phyloP scores from a whole-genome alignment of 306 rosid genomes.

The Vachellia collinsii region DNA sequence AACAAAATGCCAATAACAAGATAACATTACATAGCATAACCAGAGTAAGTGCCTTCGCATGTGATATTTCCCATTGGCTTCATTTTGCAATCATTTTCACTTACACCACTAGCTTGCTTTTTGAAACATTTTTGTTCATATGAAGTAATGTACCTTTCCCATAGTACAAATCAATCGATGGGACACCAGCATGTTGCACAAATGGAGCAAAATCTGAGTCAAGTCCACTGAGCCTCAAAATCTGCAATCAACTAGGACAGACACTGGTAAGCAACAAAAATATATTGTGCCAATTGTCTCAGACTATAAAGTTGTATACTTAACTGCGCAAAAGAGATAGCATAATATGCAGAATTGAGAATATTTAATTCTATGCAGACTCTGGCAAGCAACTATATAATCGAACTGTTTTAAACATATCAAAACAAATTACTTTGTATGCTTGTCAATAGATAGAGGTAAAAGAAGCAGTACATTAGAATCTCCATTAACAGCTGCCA shows the following conservation, averaged over 20 bases:
- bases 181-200: conserved; percentile 91
- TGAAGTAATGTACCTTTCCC: conserved; percentile 69
- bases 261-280: conserved; percentile 33
- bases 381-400: not conserved
- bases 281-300: not conserved
- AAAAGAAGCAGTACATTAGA: conserved; percentile 52
- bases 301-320: not conserved
- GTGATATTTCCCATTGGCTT: not conserved
- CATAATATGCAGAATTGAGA: not conserved
- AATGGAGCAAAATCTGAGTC: conserved; percentile 94
- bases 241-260: conserved; percentile 57
- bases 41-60: conserved; percentile 17
- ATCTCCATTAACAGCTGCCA: conserved; percentile 51
- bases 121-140: conserved; percentile 16
- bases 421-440: not conserved
- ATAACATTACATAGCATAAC: not conserved
- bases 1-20: not conserved
- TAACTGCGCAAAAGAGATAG: not conserved
- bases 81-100: conserved; percentile 13
- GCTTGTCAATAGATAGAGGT: not conserved
- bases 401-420: not conserved
- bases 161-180: conserved; percentile 82
- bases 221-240: conserved; percentile 72
- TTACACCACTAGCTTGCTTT: not conserved
- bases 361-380: not conserved